A percentile compares a stretch with the other conserved stretches of the same genome.
phyloP scores from a whole-genome alignment of 1,284 basidiomycete genomes.

The Apiotrichum laibachii region DNA sequence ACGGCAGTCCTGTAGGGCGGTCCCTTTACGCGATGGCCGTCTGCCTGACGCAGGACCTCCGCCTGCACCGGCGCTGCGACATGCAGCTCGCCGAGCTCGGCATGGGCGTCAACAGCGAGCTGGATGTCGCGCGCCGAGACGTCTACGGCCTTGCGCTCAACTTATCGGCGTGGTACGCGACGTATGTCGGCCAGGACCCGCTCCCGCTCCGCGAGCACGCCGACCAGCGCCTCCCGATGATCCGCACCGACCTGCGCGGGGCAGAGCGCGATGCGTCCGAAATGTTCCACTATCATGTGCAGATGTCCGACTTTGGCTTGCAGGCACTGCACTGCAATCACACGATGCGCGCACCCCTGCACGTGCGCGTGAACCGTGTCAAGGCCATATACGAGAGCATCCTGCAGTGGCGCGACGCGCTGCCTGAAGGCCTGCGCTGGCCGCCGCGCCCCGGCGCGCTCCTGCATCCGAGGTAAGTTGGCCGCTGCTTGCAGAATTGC shows the following conservation, averaged over 20 bases:
- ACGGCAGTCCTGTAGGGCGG: slow-evolving; percentile 6
- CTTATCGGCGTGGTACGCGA: slow-evolving; percentile 24
- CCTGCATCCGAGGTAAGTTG: slow-evolving; percentile 20
- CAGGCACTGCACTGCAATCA: slow-evolving; percentile 26
- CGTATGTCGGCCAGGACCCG: slow-evolving; percentile 22
- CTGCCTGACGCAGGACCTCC: slow-evolving; percentile 8
- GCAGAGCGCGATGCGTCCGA: slow-evolving; percentile 12
- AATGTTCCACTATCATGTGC: slow-evolving; percentile 20
- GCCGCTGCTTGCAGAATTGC: neutral
- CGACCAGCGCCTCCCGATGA: slow-evolving; percentile 22
- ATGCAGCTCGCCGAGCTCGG: slow-evolving; percentile 20
- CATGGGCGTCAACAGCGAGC: slow-evolving; percentile 16
- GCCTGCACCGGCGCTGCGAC: slow-evolving; percentile 27
- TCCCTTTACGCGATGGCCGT: slow-evolving; percentile 4
- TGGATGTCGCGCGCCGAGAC: slow-evolving; percentile 26
- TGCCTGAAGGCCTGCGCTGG: slow-evolving; percentile 20
- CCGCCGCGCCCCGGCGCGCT: slow-evolving; percentile 14
- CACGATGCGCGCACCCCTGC: slow-evolving; percentile 19
- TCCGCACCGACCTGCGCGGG: slow-evolving; percentile 15
- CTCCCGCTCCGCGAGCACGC: slow-evolving; percentile 18
- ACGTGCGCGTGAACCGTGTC: slow-evolving; percentile 16
- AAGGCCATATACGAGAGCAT: slow-evolving; percentile 3
- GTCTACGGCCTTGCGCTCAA: slow-evolving; percentile 21
- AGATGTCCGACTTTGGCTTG: slow-evolving; percentile 18
- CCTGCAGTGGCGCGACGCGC: slow-evolving; percentile 16